Percentiles rank a stretch among this genome's conserved stretches.
Evolutionary conservation across 768 basidiomycete genomes (phyloP).

Genomic region (Lactarius trivialis): DNA sequence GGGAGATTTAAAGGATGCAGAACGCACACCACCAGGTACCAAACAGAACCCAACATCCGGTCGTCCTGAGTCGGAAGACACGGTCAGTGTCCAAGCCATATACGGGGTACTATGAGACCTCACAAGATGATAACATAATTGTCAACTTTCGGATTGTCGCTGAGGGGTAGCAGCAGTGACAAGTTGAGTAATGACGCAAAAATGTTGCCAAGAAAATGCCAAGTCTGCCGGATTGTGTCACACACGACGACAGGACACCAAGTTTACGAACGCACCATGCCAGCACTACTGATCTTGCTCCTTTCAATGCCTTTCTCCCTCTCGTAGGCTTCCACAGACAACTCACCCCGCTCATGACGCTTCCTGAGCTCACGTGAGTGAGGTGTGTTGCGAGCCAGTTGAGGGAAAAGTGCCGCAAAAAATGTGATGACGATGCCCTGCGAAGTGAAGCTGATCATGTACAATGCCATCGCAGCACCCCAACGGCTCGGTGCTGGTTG

Average conservation of each 20-base stretch:
- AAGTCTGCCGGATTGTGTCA: constrained; percentile 39
- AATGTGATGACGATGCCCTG: constrained; percentile 81
- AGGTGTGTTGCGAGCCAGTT: constrained; percentile 71
- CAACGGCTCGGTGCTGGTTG: constrained; percentile 55
- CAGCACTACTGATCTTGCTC: constrained; percentile 80
- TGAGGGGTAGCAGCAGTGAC: constrained; percentile 59
- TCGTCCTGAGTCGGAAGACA: constrained; percentile 41
- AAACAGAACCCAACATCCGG: constrained; percentile 67
- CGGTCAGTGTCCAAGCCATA: not conserved
- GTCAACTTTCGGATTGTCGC: constrained; percentile 53
- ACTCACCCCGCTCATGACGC: constrained; percentile 54
- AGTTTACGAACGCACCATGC: constrained; percentile 44
- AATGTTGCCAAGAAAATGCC: constrained; percentile 74
- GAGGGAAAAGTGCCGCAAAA: constrained; percentile 71
- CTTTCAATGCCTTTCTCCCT: constrained; percentile 73
- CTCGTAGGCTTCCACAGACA: constrained; percentile 58
- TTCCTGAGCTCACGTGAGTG: constrained; percentile 50
- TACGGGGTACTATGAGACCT: constrained; percentile 21
- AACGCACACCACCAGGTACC: constrained; percentile 86
- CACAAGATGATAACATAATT: constrained; percentile 71
- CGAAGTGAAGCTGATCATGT: constrained; percentile 71
- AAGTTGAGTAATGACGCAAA: constrained; percentile 59
- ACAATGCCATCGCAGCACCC: constrained; percentile 71
- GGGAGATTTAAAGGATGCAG: constrained; percentile 26
- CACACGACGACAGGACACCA: too few species aligned